Base-by-base conservation (phyloP, 2,329 filamentous ascomycete genomes). In the Nemania bipapillata region DNA sequence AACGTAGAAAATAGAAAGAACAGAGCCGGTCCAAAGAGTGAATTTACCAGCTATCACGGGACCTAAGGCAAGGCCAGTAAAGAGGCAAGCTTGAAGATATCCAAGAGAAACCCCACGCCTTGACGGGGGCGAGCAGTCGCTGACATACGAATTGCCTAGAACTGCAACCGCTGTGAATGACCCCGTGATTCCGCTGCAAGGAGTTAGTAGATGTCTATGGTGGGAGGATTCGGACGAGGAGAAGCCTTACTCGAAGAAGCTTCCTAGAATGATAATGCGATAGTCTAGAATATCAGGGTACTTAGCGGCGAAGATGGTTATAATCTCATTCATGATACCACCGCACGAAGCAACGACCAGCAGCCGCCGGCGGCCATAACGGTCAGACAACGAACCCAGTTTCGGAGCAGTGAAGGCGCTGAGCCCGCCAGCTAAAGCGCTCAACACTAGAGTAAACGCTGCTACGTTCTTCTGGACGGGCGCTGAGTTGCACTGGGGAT, bases 41-140 rank as follows among this genome's bases (percentile, higher is more conserved):
- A 97, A 84, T 73, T 92, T 91, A 1, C 92, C 94, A 0, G 94
- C 91, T 24, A 97, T 77, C 2, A 96, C 85, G 7, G 96, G 96
- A 0, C 96, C 96, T 35, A 95, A 81, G 0, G 96, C 95, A 53
- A 98, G 88, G n/a, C 96, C 96, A 1, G 87, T 86, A 79, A 97
- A 98, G 8, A 99, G 84, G 73, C 91, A 94, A 11, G 93, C 94
- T 75, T 98, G 93, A 74, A 98, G 91, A 77, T 94, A 95, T 6
- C 93, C 94, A 79, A 98, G 96, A 4, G 90, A 89, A 7, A 97
- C 91, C 68, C 91, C 92, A 22, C 96, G 89, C 75, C 88, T 89
- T 32, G 92, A 91, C 0, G 94, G 92, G 3, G 91, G 84, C 0
- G 94, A 95, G 80, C 93, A 97, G 79, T 99, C 96, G 47, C 93